These are phyloP conservation scores for Oenanthe sinensis DNA, from an alignment of 129 eudicot genomes.

Conservation along the genomic window DNA sequence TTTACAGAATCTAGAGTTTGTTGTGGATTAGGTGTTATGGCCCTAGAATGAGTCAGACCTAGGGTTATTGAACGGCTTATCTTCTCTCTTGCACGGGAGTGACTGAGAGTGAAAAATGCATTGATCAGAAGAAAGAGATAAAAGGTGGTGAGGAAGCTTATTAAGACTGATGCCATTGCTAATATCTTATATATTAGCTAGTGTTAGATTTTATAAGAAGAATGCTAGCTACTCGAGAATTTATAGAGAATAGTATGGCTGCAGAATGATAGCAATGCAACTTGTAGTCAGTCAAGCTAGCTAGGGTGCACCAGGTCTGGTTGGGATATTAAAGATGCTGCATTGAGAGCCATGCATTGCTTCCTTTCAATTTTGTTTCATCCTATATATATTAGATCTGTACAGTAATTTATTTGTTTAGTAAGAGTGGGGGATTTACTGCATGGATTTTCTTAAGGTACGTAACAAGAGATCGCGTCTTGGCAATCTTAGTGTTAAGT, in stretches of 20 bases:
- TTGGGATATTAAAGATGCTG: slow-evolving; percentile 10
- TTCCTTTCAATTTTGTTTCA: neutral
- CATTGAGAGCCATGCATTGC: slow-evolving; percentile 11
- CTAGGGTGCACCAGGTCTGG: slow-evolving; percentile 8
- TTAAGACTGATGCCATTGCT: slow-evolving; percentile 19
- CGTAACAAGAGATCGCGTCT: neutral
- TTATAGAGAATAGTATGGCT: slow-evolving; percentile 7
- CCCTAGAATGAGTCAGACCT: slow-evolving; percentile 45
- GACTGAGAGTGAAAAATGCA: slow-evolving; percentile 15
- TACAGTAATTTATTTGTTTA: neutral
- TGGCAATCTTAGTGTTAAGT: no score
- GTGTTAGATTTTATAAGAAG: slow-evolving; percentile 6
- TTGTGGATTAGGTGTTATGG: slow-evolving; percentile 40
- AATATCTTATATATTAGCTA: neutral
- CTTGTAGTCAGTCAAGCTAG: slow-evolving; percentile 1
- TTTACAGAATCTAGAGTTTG: slow-evolving; percentile 20
- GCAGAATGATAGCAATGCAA: slow-evolving; percentile 1
- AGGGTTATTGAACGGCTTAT: slow-evolving; percentile 37
- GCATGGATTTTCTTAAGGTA: neutral
- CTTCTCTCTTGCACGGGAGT: slow-evolving; percentile 35
- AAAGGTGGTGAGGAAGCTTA: slow-evolving; percentile 13
- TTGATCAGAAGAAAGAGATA: slow-evolving; percentile 22
- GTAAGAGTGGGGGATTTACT: neutral
- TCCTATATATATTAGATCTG: neutral
- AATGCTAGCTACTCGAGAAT: neutral